phyloP scores from a whole-genome alignment of 2,329 filamentous ascomycete species.

The Fusarium clavum region DNA sequence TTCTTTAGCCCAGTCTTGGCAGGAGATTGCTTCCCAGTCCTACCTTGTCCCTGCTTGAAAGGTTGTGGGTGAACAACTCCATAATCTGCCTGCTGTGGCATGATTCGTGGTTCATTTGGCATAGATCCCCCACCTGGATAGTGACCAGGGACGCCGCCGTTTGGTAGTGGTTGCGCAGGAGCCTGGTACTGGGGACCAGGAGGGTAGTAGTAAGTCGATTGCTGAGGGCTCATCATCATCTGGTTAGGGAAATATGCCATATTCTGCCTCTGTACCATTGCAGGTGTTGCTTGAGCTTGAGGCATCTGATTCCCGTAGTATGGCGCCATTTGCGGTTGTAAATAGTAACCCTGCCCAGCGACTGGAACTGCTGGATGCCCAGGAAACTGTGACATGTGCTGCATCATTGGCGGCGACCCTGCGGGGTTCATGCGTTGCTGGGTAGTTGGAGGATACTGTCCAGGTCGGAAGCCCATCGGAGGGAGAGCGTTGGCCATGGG shows the following conservation, averaged over 20 bases:
- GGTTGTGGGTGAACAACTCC: constrained; percentile 14
- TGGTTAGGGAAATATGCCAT: constrained; percentile 59
- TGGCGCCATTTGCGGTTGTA: constrained; percentile 57
- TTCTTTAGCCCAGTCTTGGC: constrained; percentile 33
- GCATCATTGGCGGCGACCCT: constrained; percentile 54
- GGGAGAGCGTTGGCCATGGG: constrained; percentile 60
- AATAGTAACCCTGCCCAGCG: constrained; percentile 59
- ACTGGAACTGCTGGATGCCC: constrained; percentile 54
- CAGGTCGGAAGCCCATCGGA: constrained; percentile 53
- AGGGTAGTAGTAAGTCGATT: constrained; percentile 60
- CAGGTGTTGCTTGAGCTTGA: constrained; percentile 51
- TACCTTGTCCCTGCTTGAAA: constrained; percentile 44
- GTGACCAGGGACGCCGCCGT: constrained; percentile 51
- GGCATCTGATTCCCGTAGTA: constrained; percentile 59
- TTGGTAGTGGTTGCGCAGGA: constrained; percentile 46
- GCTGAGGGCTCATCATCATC: constrained; percentile 56
- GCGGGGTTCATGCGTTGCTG: constrained; percentile 52
- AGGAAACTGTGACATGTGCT: constrained; percentile 56
- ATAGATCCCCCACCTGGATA: constrained; percentile 48
- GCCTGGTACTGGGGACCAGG: constrained; percentile 54
- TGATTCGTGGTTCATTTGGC: constrained; percentile 44
- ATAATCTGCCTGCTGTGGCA: constrained; percentile 31
- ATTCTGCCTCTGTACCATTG: constrained; percentile 53
- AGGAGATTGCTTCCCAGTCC: constrained; percentile 21
- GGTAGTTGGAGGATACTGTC: constrained; percentile 52